Conservation (phyloP, 805 yeast species). For the Lipomyces lipofer region DNA sequence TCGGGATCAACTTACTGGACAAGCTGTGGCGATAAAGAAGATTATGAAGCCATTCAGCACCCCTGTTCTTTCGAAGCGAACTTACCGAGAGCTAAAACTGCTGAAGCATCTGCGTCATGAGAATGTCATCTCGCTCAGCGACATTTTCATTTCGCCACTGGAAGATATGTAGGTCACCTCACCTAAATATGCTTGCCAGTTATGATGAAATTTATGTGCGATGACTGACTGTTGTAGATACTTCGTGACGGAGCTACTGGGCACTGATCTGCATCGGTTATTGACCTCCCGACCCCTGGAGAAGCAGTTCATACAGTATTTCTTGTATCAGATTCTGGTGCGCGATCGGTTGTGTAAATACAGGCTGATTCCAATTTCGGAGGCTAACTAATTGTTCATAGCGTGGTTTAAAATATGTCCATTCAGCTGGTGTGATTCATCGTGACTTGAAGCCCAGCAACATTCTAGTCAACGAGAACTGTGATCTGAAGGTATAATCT, state of each 20-base stretch:
- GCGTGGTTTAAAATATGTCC: slow-evolving; percentile 86
- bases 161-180: slow-evolving; percentile 75
- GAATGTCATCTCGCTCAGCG: slow-evolving; percentile 87
- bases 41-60: slow-evolving; percentile 97
- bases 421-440: slow-evolving; percentile 89
- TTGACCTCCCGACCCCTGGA: slow-evolving; percentile 91
- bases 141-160: slow-evolving; percentile 87
- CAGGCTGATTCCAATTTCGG: not conserved
- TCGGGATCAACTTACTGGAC: slow-evolving; percentile 82
- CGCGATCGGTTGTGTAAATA: slow-evolving; percentile 13
- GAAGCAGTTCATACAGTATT: slow-evolving; percentile 94
- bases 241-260: slow-evolving; percentile 95
- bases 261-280: slow-evolving; percentile 91
- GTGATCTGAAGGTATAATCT: slow-evolving; percentile 62
- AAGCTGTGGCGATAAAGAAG: slow-evolving; percentile 95
- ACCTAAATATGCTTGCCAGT: not conserved
- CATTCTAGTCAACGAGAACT: slow-evolving; percentile 82
- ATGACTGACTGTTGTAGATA: slow-evolving; percentile 42
- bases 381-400: too few species aligned
- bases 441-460: slow-evolving; percentile 82
- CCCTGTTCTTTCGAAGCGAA: slow-evolving; percentile 91
- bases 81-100: slow-evolving; percentile 91
- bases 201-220: not conserved
- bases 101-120: slow-evolving; percentile 93
- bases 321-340: slow-evolving; percentile 88